Base-by-base conservation (phyloP, 257 asterid species). In the Fraxinus excelsior region DNA sequence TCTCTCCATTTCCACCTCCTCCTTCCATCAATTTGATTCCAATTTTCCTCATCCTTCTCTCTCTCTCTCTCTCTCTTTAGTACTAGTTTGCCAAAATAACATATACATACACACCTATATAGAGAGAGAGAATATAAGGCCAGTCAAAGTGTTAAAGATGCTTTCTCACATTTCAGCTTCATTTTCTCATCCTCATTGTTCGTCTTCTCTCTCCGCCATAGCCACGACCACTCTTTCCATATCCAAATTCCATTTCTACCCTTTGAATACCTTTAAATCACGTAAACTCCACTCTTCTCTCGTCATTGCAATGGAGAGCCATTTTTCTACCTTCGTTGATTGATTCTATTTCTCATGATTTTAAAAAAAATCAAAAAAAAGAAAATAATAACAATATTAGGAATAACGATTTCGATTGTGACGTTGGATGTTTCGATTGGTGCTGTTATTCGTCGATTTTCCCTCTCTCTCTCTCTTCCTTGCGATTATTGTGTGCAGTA, bases 331-430 rank as follows among this genome's bases (percentile, higher is more conserved):
- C 73, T 76, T 91, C 74, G 85, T 90, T 68, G 94, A n/a, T n/a
- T n/a, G n/a, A 90, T 65, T 91, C 95, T 64, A 83, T 93, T 77
- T 75, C 94, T 49, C 88, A 88, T 16, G 90, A 84, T 82, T 87
- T 94, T n/a, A n/a, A n/a, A 78, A 86, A 86, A 75, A 90, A 82
- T 26, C 97, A 92, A 62, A 84, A 53, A 23, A 71, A 90, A 76
- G 85, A 78, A 25, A 73, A 75, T 76, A 74, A 31, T 42, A 67
- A 29, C n/a, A 78, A 71, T 40, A 28, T 35, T 46, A 60, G 42
- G 19, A 31, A 62, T 9, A 80, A 29, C 38, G 72, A 53, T 74
- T 62, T 53, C 70, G 32, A 21, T 78, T 37, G 40, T 13, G 74
- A 7, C n/a, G n/a, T n/a, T n/a, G n/a, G n/a, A n/a, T n/a, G n/a